Evolutionary conservation across 2,329 filamentous ascomycete genomes (phyloP), one percentile per base, ranked within the genome.

Genomic region (Talaromyces sp.): DNA sequence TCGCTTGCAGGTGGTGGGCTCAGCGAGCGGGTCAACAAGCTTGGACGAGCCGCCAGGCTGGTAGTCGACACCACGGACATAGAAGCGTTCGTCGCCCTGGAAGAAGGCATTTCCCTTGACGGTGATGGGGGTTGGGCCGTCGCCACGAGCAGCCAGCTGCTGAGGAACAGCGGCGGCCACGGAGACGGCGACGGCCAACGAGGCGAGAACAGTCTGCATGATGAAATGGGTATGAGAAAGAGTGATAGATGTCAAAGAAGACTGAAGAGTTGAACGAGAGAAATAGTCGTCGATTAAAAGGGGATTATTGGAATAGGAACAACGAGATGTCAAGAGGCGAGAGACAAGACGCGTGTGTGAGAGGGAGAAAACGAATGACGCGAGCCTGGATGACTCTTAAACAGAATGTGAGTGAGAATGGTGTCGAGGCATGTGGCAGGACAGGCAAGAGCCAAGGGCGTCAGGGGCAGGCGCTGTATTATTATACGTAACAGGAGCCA

Each of bases 21-120:
- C 88, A 65, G 90, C 87, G 59, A 96, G 88, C 64, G 92, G 92
- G 73, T 96, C 92, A 60, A 79, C 78, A 56, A 85, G 76, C 50
- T 86, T 75, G 58, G 85, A 87, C 12, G 86, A 83, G 65, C 87
- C 87, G 69, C 85, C 85, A 56, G 85, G 85, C 73, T 88, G 86
- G 74, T 88, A 89, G 76, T 89, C 88, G 66, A 82, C 75, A 72
- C 79, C 79, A 57, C 79, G 77, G 33, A 82, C 77, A 68, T 81
- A 82, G 73, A 83, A 82, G 59, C 87, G 84, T 57, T 85, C 70
- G 63, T 83, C 71, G 63, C 85, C 86, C 65, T 85, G 81, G 75
- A 85, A 89, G 80, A 89, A 89, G 62, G 87, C 84, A 73, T 88
- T 87, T 72, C 86, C 85, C 77, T 86, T 85, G 68, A 87, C 82